Percentiles rank a stretch among this genome's conserved stretches.
phyloP scores from a whole-genome alignment of 768 basidiomycete species.

The Agaricus sinodeliciosus region DNA sequence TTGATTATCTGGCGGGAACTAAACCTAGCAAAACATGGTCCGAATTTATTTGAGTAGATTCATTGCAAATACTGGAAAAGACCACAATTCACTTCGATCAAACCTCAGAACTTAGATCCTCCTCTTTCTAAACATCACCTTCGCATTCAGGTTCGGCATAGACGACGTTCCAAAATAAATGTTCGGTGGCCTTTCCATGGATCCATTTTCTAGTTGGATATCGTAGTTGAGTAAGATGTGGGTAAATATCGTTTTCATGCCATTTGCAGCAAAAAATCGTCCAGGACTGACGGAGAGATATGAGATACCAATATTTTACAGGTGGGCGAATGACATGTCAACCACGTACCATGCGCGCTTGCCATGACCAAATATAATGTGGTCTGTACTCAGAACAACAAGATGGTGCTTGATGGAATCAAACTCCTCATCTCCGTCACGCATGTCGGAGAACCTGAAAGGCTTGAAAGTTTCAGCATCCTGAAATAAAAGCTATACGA shows the following conservation, averaged over 20 bases:
- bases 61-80: too few relatives aligned
- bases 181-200: conserved; percentile 3
- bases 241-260: conserved; percentile 34
- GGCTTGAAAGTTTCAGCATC: conserved; percentile 28
- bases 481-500: conserved; percentile 17
- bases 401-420: conserved; percentile 25
- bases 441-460: conserved; percentile 26
- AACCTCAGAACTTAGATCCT: neutral
- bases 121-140: conserved; percentile 13
- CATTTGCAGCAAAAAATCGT: conserved; percentile 37
- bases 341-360: conserved; percentile 22
- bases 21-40: too few relatives aligned
- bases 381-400: conserved; percentile 23
- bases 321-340: neutral
- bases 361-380: conserved; percentile 32
- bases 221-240: conserved; percentile 32
- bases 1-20: too few relatives aligned
- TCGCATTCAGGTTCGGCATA: conserved; percentile 6
- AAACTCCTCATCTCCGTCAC: conserved; percentile 13
- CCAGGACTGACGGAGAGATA: conserved; percentile 23
- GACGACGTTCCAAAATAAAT: neutral
- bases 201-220: conserved; percentile 17
- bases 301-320: too few relatives aligned
- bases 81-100: neutral
- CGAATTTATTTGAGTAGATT: too few relatives aligned